Percentiles rank a stretch among this genome's conserved stretches.
phyloP scores from a whole-genome alignment of 345 rosid genomes.

The Aethionema arabicum region DNA sequence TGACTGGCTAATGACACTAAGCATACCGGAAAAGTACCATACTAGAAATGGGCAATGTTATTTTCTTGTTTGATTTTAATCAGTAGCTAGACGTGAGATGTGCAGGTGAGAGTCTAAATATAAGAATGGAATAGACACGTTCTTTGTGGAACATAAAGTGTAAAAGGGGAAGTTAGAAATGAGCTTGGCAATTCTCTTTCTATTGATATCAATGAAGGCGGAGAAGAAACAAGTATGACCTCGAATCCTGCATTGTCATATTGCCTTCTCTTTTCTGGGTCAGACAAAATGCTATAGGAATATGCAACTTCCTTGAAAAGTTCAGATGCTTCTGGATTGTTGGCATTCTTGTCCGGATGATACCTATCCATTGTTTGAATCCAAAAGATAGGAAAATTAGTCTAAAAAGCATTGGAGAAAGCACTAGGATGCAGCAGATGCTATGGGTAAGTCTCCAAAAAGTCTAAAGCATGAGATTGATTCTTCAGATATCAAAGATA shows the following conservation, averaged over 20 bases:
- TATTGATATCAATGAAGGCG: neutral
- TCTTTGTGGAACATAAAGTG: neutral
- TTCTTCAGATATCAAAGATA: constrained; percentile 7
- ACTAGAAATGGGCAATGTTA: neutral
- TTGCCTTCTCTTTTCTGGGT: constrained; percentile 97
- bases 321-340: constrained; percentile 95
- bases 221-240: constrained; percentile 46
- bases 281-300: constrained; percentile 95
- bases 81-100: neutral
- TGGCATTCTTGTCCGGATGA: constrained; percentile 97
- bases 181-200: neutral
- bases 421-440: neutral
- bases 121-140: neutral
- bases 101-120: neutral
- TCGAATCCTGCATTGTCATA: constrained; percentile 95
- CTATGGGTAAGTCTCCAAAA: constrained; percentile 6
- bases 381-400: neutral
- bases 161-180: constrained; percentile 7
- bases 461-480: constrained; percentile 8
- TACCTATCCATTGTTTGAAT: constrained; percentile 49
- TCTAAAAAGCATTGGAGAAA: neutral
- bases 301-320: constrained; percentile 96
- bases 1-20: neutral
- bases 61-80: neutral
- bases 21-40: neutral